Base-by-base conservation (phyloP, 225 moss, liverwort and hornwort genomes). In the Lunularia cruciata region DNA sequence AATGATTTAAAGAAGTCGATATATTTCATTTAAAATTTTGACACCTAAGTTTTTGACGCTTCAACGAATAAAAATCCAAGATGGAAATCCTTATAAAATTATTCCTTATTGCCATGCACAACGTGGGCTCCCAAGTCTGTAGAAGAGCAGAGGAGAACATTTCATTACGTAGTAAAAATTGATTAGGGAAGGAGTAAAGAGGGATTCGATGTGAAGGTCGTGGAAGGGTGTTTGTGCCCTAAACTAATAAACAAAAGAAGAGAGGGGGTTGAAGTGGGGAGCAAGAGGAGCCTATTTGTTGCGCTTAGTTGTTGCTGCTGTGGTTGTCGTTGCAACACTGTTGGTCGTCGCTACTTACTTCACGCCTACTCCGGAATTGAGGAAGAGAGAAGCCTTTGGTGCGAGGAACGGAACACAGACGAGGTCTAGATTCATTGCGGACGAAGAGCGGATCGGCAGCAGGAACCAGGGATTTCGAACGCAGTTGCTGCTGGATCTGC, bases 331-430 rank as follows among this genome's bases (percentile, higher is more conserved):
- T 52, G 52, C 23, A 52, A 25, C 22, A 25, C 30, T 61, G 39
- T 61, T 22, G 38, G 61, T 38, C 20, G 38, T n/a, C 19, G 23
- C 37, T 23, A 38, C 22, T 39, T 25, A 20, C 26, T 58, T 58
- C 34, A 40, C 38, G 61, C n/a, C n/a, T n/a, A n/a, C n/a, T n/a
- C n/a, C 61, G 61, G 8, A 61, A 39, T 61, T 40, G 61, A 61
- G 26, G 61, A 38, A n/a, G 0, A 6, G 18, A 3, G 28, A 0
- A 52, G 9, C 8, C 5, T 30, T 18, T 16, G 34, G 18, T 6
- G 35, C 15, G 59, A 34, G 19, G 53, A 4, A 31, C 15, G 56
- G 12, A n/a, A n/a, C n/a, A n/a, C n/a, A n/a, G 28, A 15, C 6
- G 28, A 26, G 23, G 30, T 23, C 46, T 64, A 31, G 42, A 64